Evolutionary conservation across 148 eudicot species (phyloP).

Genomic region (Amaranthus palmeri): DNA sequence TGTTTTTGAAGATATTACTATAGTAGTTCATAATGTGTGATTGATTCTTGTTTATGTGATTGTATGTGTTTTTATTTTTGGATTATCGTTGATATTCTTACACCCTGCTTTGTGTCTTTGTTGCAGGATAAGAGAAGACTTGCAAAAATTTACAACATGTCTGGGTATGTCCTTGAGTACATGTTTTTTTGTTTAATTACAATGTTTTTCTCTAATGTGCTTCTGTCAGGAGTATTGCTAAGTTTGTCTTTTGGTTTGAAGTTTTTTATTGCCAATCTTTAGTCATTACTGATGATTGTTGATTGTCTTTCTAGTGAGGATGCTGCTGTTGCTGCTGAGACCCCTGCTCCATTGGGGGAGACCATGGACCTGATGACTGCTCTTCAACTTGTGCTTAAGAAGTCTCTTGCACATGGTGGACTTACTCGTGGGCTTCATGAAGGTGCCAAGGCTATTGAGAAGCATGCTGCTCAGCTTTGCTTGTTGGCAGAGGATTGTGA

Average conservation of each 20-base stretch:
- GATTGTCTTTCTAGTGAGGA: slow-evolving; percentile 26
- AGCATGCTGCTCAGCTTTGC: slow-evolving; percentile 44
- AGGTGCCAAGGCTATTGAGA: slow-evolving; percentile 43
- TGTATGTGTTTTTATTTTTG: too few relatives aligned
- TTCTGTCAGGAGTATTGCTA: background rate
- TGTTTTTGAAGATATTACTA: too few relatives aligned
- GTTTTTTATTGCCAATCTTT: too few relatives aligned
- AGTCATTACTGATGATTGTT: background rate
- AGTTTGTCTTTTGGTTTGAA: background rate
- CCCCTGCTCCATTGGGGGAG: slow-evolving; percentile 32
- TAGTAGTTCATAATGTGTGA: too few relatives aligned
- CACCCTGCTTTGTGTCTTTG: too few relatives aligned
- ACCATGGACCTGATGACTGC: slow-evolving; percentile 39
- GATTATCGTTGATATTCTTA: too few relatives aligned
- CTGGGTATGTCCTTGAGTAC: slow-evolving; percentile 23
- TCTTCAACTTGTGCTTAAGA: slow-evolving; percentile 36
- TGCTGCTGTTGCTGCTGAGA: slow-evolving; percentile 21
- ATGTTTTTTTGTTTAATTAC: background rate
- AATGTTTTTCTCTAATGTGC: background rate
- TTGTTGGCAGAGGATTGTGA: slow-evolving; percentile 46
- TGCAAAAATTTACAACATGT: slow-evolving; percentile 20
- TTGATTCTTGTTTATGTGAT: too few relatives aligned
- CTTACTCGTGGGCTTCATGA: slow-evolving; percentile 42
- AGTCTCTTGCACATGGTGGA: slow-evolving; percentile 38
- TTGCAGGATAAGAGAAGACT: slow-evolving; percentile 31